Percentiles rank a stretch among this genome's conserved stretches.
Conservation (phyloP, 2,329 filamentous ascomycete species). For the Penicillium sp. region DNA sequence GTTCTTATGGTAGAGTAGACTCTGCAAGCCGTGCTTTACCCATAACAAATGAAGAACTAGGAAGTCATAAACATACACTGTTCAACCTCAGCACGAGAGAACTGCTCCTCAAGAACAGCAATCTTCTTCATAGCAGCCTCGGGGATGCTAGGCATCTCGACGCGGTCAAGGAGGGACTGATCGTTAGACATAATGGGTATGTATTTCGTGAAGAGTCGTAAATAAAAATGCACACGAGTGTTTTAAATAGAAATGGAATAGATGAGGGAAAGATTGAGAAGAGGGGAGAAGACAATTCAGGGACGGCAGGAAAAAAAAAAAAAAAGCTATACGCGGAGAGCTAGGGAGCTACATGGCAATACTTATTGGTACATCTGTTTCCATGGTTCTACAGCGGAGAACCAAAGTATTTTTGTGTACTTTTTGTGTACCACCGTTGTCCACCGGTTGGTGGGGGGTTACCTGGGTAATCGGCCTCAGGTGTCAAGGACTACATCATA, state of each 20-base stretch:
- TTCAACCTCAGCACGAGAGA: slow-evolving; percentile 77
- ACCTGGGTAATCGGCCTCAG: background rate
- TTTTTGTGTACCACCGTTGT: slow-evolving; percentile 6
- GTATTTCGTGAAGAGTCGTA: background rate
- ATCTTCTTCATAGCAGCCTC: slow-evolving; percentile 61
- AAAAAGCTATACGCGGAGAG: slow-evolving; percentile 19
- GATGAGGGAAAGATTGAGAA: slow-evolving; percentile 2
- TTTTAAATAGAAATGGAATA: background rate
- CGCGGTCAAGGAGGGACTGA: slow-evolving; percentile 36
- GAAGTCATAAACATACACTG: slow-evolving; percentile 61
- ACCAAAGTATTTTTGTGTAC: slow-evolving; percentile 6
- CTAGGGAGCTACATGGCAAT: slow-evolving; percentile 9
- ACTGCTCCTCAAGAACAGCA: slow-evolving; percentile 74
- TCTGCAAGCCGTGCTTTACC: background rate
- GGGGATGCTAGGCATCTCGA: slow-evolving; percentile 35
- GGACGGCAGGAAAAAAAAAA: slow-evolving; percentile 9
- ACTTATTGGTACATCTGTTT: slow-evolving; percentile 9
- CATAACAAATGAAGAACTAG: background rate
- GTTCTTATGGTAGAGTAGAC: background rate
- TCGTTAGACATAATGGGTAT: slow-evolving; percentile 21
- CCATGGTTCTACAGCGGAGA: background rate
- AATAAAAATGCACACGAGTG: background rate
- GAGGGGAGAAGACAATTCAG: slow-evolving; percentile 8
- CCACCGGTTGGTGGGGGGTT: slow-evolving; percentile 2
- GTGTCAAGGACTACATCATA: slow-evolving; percentile 3